These are phyloP conservation scores for Chiua virens DNA, from an alignment of 768 basidiomycete genomes.

Conservation along the genomic window DNA sequence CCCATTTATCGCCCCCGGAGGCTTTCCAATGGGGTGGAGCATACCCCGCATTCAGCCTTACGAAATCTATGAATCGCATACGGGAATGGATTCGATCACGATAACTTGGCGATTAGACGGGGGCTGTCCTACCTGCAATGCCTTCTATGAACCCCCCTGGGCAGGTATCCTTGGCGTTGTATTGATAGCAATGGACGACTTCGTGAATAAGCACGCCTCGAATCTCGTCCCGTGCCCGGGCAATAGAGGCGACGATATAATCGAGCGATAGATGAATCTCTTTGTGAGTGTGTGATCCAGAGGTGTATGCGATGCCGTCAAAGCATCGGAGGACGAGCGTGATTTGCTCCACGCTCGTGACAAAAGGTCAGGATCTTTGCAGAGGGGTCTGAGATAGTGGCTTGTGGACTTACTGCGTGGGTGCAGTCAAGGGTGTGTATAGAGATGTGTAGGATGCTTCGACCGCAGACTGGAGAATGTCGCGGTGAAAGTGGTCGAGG, in stretches of 20 bases:
- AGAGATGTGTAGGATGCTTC: slow-evolving; percentile 40
- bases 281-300: slow-evolving; percentile 56
- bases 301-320: slow-evolving; percentile 70
- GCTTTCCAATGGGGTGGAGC: slow-evolving; percentile 72
- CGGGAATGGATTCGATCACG: background rate
- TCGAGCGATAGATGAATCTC: slow-evolving; percentile 74
- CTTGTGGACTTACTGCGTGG: slow-evolving; percentile 41
- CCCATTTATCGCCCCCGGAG: slow-evolving; percentile 55
- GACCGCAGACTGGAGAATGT: slow-evolving; percentile 38
- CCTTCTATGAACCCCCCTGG: slow-evolving; percentile 78
- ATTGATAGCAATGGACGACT: slow-evolving; percentile 78
- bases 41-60: slow-evolving; percentile 58
- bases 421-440: slow-evolving; percentile 47
- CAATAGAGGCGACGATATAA: slow-evolving; percentile 48
- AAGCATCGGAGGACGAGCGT: slow-evolving; percentile 62
- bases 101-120: background rate
- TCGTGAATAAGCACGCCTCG: slow-evolving; percentile 72
- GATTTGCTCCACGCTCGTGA: slow-evolving; percentile 50
- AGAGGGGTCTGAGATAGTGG: background rate
- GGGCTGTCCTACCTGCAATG: slow-evolving; percentile 64
- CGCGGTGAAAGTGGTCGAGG: slow-evolving; percentile 47
- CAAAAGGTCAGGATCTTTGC: slow-evolving; percentile 7
- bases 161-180: slow-evolving; percentile 57
- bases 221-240: slow-evolving; percentile 59
- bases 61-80: slow-evolving; percentile 53